These are phyloP conservation scores for Verbascum thapsus DNA, from an alignment of 257 asterid genomes.

Conservation along the genomic window DNA sequence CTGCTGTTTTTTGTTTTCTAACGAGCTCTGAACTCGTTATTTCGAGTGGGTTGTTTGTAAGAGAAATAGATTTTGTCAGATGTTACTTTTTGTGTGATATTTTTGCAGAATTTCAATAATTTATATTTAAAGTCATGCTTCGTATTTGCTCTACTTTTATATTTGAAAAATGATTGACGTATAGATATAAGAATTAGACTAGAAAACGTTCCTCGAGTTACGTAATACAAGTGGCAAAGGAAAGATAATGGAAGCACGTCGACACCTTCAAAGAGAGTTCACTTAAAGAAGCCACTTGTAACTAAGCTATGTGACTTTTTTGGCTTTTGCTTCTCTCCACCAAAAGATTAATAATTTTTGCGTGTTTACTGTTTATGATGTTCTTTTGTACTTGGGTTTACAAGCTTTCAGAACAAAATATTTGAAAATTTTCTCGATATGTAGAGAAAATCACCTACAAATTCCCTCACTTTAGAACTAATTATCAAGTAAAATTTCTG, in stretches of 20 bases:
- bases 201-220: too few species aligned
- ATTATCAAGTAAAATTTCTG: too few species aligned
- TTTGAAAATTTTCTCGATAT: too few species aligned
- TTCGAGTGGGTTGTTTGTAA: conserved; percentile 25
- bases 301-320: neutral
- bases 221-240: too few species aligned
- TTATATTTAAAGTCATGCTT: neutral
- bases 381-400: too few species aligned
- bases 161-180: too few species aligned
- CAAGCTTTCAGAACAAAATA: too few species aligned
- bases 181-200: too few species aligned
- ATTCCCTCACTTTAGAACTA: too few species aligned
- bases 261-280: neutral
- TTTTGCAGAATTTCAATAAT: neutral
- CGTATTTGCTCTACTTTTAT: neutral
- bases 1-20: conserved; percentile 21
- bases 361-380: too few species aligned
- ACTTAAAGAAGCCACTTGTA: neutral
- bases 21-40: neutral
- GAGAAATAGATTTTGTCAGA: neutral
- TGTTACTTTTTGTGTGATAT: neutral
- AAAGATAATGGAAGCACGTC: neutral
- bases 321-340: conserved; percentile 7
- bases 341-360: too few species aligned
- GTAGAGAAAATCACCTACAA: too few species aligned